Evolutionary conservation across 106 monocot genomes (phyloP).

Genomic region (Acorus gramineus): DNA sequence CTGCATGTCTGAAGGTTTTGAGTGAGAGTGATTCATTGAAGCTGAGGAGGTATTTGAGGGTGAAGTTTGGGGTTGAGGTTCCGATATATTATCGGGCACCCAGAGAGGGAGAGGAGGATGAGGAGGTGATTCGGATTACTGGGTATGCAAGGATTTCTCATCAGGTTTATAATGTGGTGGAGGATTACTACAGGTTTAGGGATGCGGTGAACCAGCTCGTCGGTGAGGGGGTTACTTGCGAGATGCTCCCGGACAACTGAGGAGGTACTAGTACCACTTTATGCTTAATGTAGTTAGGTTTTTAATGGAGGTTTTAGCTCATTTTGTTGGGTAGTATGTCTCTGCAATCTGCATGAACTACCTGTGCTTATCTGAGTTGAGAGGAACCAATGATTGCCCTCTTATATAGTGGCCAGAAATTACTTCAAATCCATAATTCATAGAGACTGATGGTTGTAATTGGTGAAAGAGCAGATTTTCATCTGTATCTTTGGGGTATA

Average conservation of each 20-base stretch:
- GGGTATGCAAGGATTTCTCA: constrained; percentile 59
- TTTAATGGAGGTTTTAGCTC: not conserved
- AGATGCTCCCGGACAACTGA: constrained; percentile 19
- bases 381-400: too few relatives aligned
- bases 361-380: too few relatives aligned
- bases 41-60: constrained; percentile 28
- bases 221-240: constrained; percentile 28
- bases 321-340: too few relatives aligned
- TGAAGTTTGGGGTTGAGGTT: constrained; percentile 13
- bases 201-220: constrained; percentile 51
- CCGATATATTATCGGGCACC: not conserved
- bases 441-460: too few relatives aligned
- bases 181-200: constrained; percentile 42
- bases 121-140: constrained; percentile 3
- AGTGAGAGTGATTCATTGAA: constrained; percentile 30
- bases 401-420: too few relatives aligned
- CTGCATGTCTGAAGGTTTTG: constrained; percentile 20
- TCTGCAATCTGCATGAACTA: too few relatives aligned
- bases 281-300: not conserved
- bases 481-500: too few relatives aligned
- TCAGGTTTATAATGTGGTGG: constrained; percentile 59
- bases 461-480: too few relatives aligned
- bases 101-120: not conserved
- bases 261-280: not conserved
- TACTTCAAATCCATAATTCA: too few relatives aligned